Evolutionary conservation across 352 stramenopile species (phyloP).

Genomic region (Phytophthora sp.): DNA sequence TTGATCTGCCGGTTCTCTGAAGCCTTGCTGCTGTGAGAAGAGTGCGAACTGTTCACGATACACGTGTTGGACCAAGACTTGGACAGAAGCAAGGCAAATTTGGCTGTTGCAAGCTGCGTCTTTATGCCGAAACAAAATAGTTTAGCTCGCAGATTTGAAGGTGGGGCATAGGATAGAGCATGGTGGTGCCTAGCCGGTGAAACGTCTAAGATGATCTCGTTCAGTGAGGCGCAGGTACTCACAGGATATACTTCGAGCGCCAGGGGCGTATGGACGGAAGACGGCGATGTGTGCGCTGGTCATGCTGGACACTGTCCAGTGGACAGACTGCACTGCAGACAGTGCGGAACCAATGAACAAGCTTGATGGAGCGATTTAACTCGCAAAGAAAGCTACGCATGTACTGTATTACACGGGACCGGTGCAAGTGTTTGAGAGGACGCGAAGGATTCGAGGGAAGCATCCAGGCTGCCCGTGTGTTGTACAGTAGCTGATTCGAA

Average conservation of each 20-base stretch:
- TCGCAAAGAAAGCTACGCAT: background rate
- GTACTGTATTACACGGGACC: slow-evolving; percentile 7
- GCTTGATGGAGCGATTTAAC: background rate
- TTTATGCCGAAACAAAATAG: slow-evolving; percentile 19
- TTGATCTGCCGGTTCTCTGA: slow-evolving; percentile 26
- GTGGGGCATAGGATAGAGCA: slow-evolving; percentile 13
- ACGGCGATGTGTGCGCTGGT: slow-evolving; percentile 18
- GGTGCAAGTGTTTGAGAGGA: background rate
- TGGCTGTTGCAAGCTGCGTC: too few species aligned
- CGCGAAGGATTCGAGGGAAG: background rate
- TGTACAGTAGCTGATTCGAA: background rate
- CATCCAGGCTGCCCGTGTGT: background rate
- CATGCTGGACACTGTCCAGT: slow-evolving; percentile 15
- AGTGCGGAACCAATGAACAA: slow-evolving; percentile 1
- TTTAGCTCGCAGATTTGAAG: slow-evolving; percentile 16
- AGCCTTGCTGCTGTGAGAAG: too few species aligned
- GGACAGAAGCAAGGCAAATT: background rate
- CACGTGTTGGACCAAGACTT: background rate
- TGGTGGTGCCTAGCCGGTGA: background rate
- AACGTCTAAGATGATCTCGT: background rate
- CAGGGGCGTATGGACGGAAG: slow-evolving; percentile 6
- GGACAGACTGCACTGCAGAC: slow-evolving; percentile 10
- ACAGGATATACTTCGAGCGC: slow-evolving; percentile 6
- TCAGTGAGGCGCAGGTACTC: background rate
- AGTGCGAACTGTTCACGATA: too few species aligned